Conservation (phyloP, 345 rosid species). For the Garcia nutans region DNA sequence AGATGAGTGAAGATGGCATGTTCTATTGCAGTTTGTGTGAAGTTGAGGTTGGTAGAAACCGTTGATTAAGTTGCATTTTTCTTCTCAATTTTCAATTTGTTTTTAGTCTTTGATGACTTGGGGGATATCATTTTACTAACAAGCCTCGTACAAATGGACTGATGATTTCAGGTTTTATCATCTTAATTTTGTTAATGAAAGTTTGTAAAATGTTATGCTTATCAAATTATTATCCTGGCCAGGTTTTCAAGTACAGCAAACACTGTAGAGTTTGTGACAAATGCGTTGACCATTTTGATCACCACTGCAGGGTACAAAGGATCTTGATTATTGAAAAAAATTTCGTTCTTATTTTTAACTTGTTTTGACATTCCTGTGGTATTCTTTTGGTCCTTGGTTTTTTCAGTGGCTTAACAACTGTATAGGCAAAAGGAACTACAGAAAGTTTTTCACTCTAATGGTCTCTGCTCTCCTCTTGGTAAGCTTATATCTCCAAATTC, state of each 20-base stretch:
- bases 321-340: slow-evolving; percentile 7
- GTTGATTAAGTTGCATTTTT: slow-evolving; percentile 9
- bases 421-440: slow-evolving; percentile 80
- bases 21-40: slow-evolving; percentile 96
- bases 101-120: neutral
- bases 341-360: neutral
- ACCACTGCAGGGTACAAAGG: slow-evolving; percentile 86
- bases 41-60: slow-evolving; percentile 68
- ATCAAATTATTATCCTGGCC: slow-evolving; percentile 22
- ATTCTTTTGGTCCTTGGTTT: slow-evolving; percentile 20
- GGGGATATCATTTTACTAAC: neutral
- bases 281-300: slow-evolving; percentile 88
- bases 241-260: slow-evolving; percentile 97
- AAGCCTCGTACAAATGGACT: neutral
- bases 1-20: slow-evolving; percentile 91
- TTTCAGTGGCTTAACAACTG: slow-evolving; percentile 97
- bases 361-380: slow-evolving; percentile 14
- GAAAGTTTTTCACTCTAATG: slow-evolving; percentile 93
- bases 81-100: neutral
- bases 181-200: neutral
- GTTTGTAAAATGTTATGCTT: slow-evolving; percentile 1
- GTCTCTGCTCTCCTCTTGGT: slow-evolving; percentile 80
- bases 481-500: slow-evolving; percentile 35
- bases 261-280: slow-evolving; percentile 98
- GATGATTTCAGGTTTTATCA: neutral